Conservation (phyloP, 2,329 filamentous ascomycete genomes). For the Thermoascus crustaceus region DNA sequence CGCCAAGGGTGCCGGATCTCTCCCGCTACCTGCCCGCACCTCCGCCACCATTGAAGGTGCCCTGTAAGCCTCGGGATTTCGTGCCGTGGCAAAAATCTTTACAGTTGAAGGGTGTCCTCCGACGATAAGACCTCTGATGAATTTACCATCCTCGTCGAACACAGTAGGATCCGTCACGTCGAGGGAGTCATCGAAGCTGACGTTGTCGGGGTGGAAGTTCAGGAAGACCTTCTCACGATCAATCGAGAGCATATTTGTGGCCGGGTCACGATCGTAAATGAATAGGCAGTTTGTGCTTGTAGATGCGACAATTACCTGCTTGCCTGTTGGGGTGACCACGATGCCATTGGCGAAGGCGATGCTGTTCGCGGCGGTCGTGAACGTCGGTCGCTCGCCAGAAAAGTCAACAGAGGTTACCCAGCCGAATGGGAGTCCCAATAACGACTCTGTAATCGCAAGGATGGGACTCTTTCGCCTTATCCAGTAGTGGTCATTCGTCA, state of each 20-base stretch:
- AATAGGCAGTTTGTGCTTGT: conserved; percentile 6
- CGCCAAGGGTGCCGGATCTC: conserved; percentile 11
- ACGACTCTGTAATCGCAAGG: conserved; percentile 8
- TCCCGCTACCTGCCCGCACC: conserved; percentile 9
- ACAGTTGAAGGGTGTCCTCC: conserved; percentile 9
- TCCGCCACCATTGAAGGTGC: conserved; percentile 13
- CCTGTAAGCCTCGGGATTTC: conserved; percentile 7
- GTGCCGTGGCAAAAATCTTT: conserved; percentile 9
- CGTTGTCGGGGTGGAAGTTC: conserved; percentile 11
- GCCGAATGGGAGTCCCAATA: conserved; percentile 7
- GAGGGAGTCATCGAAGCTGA: conserved; percentile 11
- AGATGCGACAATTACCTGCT: conserved; percentile 11
- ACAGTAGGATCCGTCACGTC: conserved; percentile 8
- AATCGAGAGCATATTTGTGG: conserved; percentile 9
- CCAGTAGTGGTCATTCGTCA: conserved; percentile 12
- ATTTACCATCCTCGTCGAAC: conserved; percentile 10
- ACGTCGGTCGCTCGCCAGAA: conserved; percentile 5
- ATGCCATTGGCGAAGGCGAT: conserved; percentile 13
- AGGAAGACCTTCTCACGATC: conserved; percentile 6
- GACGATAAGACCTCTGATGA: conserved; percentile 11
- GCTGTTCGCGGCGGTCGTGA: conserved; percentile 7
- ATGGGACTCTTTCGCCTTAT: conserved; percentile 9
- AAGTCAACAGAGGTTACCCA: conserved; percentile 13
- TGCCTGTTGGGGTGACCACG: conserved; percentile 11
- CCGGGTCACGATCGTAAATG: conserved; percentile 10